Evolutionary conservation across 257 asterid genomes (phyloP), one percentile per base, ranked within the genome.

Genomic region (Agastache rugosa): DNA sequence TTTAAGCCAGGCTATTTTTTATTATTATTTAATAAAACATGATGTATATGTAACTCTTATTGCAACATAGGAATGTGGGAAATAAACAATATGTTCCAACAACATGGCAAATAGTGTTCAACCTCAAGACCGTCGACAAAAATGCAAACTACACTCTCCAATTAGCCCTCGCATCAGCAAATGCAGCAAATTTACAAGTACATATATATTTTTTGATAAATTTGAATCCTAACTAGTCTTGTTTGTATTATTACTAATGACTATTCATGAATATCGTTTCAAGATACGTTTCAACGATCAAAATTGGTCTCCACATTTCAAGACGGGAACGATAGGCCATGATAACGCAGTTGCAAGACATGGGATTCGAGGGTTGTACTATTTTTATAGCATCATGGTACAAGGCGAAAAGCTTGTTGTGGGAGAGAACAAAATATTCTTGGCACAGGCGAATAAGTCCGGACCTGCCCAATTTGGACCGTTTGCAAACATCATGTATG

Each of bases 101-200:
- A 65, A 89, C 93, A 47, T 91, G 97, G 97, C 74, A 78, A 73
- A 83, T 91, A 19, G 15, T 75, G 29, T 91, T 91, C 48, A 67
- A 83, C 56, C 84, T 85, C 7, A 34, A 41, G 14, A 47, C 6
- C 11, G 77, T 86, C 3, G 44, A 54, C 22, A 56, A 35, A 22
- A 63, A 23, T 1, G 81, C 63, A 67, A 84, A 79, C 47, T 92
- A 92, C 82, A 92, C 96, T 11, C 92, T 92, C 31, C 96, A 84
- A 65, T 35, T 92, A 67, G 92, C 97, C 2, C 73, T 92, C 3
- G 97, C 97, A 68, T 87, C 96, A 2, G 89, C 92, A 15, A 79
- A 71, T 9, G 35, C 8, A 37, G 96, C 94, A 50, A 76, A 72
- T 25, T 29, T 91, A 73, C 84, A 91, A 67, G 97, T 89, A 83